A percentile compares a stretch with the other conserved stretches of the same genome.
phyloP scores from a whole-genome alignment of 2,329 filamentous ascomycete species.

The Cladophialophora carrionii region DNA sequence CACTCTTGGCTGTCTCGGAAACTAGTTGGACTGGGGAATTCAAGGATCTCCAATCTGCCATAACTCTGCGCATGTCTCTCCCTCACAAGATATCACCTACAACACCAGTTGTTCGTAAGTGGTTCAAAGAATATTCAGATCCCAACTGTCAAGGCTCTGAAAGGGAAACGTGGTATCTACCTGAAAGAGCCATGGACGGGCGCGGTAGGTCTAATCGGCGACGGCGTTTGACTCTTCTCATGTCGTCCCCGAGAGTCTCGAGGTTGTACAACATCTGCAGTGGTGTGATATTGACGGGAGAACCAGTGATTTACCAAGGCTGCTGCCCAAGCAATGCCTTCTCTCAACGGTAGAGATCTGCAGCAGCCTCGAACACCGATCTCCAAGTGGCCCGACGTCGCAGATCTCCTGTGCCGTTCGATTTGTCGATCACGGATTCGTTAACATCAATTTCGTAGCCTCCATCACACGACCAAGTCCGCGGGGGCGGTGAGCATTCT shows the following conservation, averaged over 20 bases:
- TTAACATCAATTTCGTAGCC: background rate
- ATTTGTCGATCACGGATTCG: background rate
- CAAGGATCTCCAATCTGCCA: background rate
- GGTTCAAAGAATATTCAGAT: background rate
- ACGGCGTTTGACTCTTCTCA: background rate
- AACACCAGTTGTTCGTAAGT: background rate
- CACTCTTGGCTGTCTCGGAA: background rate
- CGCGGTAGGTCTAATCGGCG: background rate
- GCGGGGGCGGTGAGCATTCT: slow-evolving; percentile 3
- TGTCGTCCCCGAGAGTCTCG: background rate
- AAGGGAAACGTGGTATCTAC: background rate
- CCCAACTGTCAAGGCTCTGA: background rate
- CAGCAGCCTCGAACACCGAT: slow-evolving; percentile 1
- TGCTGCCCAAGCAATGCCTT: slow-evolving; percentile 5
- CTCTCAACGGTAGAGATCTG: slow-evolving; percentile 6
- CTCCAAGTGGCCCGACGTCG: background rate
- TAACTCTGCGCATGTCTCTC: background rate
- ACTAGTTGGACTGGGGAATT: background rate
- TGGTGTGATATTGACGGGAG: slow-evolving; percentile 4
- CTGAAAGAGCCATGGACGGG: background rate
- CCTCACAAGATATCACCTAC: background rate
- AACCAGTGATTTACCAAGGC: background rate
- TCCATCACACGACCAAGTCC: background rate
- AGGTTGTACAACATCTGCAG: background rate
- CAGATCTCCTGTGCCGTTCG: background rate